phyloP scores from a whole-genome alignment of 305 asterid genomes.

The Fraxinus xanthoxyloides region DNA sequence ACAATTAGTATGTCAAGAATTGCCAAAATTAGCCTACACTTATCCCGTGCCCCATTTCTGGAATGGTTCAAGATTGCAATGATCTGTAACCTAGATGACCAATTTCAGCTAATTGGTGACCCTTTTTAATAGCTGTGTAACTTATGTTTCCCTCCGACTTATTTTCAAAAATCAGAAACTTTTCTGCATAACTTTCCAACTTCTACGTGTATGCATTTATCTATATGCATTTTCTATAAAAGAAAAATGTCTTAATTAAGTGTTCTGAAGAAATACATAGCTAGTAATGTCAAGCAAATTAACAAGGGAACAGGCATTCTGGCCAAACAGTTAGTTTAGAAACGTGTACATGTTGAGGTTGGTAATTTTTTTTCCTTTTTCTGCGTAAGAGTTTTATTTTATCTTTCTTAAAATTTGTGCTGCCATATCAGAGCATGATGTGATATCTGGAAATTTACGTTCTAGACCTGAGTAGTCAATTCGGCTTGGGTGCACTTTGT shows the following conservation, averaged over 20 bases:
- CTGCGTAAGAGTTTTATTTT: neutral
- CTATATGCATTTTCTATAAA: neutral
- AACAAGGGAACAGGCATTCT: neutral
- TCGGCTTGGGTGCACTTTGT: constrained; percentile 3
- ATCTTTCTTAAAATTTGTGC: neutral
- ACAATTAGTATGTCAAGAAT: neutral
- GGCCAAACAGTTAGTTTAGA: neutral
- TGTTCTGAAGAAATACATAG: neutral
- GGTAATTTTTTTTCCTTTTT: neutral
- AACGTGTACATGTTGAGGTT: neutral
- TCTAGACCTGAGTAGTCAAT: neutral
- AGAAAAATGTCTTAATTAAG: neutral
- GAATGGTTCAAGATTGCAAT: neutral
- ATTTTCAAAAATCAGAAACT: neutral
- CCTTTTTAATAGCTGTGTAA: neutral
- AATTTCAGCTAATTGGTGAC: neutral
- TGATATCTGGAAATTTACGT: neutral
- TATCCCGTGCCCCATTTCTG: neutral
- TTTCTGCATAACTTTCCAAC: neutral
- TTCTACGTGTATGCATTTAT: neutral
- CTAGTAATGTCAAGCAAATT: neutral
- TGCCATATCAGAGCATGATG: neutral
- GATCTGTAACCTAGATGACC: neutral
- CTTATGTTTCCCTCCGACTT: neutral
- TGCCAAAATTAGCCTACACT: neutral